These are phyloP conservation scores for Yamadazyma endophytica DNA, from an alignment of 805 yeast species.

Conservation along the genomic window DNA sequence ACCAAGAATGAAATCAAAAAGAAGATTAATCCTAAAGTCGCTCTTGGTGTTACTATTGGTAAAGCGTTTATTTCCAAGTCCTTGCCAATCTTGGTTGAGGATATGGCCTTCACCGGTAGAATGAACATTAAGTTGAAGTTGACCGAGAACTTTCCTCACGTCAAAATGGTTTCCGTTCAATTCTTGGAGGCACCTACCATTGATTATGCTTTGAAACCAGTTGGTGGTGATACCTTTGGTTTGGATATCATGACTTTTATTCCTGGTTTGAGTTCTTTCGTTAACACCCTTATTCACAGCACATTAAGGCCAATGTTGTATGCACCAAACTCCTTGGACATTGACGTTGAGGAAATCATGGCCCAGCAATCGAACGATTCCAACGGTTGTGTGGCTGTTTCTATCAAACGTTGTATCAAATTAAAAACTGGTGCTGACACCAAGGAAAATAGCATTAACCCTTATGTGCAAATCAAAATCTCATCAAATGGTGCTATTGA, in stretches of 20 bases:
- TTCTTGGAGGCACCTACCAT: slow-evolving; percentile 75
- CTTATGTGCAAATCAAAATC: slow-evolving; percentile 46
- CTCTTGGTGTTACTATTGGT: slow-evolving; percentile 76
- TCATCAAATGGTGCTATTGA: slow-evolving; percentile 37
- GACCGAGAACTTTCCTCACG: slow-evolving; percentile 71
- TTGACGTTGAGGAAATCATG: slow-evolving; percentile 70
- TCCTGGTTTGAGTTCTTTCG: slow-evolving; percentile 74
- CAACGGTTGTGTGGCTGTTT: slow-evolving; percentile 61
- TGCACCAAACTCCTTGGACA: slow-evolving; percentile 76
- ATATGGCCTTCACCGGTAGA: slow-evolving; percentile 72
- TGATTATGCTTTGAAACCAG: slow-evolving; percentile 78
- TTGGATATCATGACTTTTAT: slow-evolving; percentile 78
- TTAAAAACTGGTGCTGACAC: slow-evolving; percentile 41
- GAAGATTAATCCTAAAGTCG: slow-evolving; percentile 76
- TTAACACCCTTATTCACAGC: slow-evolving; percentile 64
- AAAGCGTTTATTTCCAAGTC: slow-evolving; percentile 74
- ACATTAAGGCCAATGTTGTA: slow-evolving; percentile 73
- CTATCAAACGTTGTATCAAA: slow-evolving; percentile 49
- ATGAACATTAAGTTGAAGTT: slow-evolving; percentile 60
- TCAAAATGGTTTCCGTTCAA: slow-evolving; percentile 64
- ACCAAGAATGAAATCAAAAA: slow-evolving; percentile 67
- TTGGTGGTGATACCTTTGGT: slow-evolving; percentile 87
- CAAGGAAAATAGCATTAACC: slow-evolving; percentile 43
- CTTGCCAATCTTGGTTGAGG: slow-evolving; percentile 74
- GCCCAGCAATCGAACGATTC: slow-evolving; percentile 63